Base-by-base conservation (phyloP, 805 yeast species). In the Diddensiella caesifluorescens region DNA sequence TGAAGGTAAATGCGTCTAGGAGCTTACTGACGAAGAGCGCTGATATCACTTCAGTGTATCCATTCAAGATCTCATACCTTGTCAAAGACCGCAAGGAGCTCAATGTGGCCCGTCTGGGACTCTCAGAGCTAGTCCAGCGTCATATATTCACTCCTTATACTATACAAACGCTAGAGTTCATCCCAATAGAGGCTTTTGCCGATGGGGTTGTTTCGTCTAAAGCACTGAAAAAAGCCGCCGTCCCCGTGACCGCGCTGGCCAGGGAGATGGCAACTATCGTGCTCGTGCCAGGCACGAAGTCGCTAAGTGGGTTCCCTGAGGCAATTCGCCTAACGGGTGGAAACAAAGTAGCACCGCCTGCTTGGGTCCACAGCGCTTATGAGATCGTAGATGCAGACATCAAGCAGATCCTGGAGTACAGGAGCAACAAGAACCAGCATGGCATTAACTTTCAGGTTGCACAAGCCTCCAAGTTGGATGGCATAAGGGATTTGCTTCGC, bases 321-420 rank as follows among this genome's bases (percentile, higher is more conserved):
- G 67, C 83, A 13, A 62, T 89, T 43, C 75, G 95, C 60, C 71
- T 90, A 49, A 77, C 90, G 21, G 97, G 97, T 35, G 95, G 95
- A 36, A 61, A 69, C 28, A 70, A 73, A 53, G 70, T 80, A 20
- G 72, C 79, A 40, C 72, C 74, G 46, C 89, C 96, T 53, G 77
- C 86, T 52, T 92, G 95, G 92, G 82, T 84, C 33, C 96, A 89
- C 60, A 85, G 95, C 21, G 68, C 74, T 31, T 79, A 69, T 64
- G 80, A 80, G 61, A 64, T 90, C 42, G 62, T 70, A 22, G 77
- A 75, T 35, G 65, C 68, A 4, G 69, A 55, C n/a, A 54, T 61
- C 5, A 48, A 54, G 16, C 50, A 47, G 29, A 51, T 63, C 21
- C 46, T 61, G 29, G 47, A 53, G 32, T 52, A 61, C 30, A 44